Base-by-base conservation (phyloP, 1,284 basidiomycete genomes). In the Polyporus tsugae region DNA sequence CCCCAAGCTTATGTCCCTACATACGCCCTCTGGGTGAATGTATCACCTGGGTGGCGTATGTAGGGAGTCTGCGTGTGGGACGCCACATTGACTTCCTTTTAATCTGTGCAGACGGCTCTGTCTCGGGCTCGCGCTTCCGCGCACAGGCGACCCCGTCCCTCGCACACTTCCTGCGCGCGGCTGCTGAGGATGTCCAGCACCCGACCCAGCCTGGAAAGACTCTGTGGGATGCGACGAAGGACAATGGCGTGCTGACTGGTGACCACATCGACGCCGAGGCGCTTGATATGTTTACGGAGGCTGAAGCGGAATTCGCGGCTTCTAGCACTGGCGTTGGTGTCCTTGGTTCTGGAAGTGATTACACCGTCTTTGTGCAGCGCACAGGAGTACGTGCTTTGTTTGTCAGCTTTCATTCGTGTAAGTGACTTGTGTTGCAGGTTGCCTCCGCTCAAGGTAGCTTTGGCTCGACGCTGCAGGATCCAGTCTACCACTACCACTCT, bases 401-500 rank as follows among this genome's bases (percentile, higher is more conserved):
- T 33, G 17, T 57, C 10, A 35, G 44, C 25, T 42, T 60, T 55
- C n/a, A 60, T 33, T 17, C 22, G 49, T 41, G 10, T 15, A 22
- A 35, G 33, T 49, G 42, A 62, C 25, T 29, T 49, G 41, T 22
- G 2, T n/a, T 55, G 53, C 60, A 87, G 86, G 79, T 87, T 60
- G 81, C 88, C 41, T 85, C 86, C 66, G 76, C 80, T 13, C 80
- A 88, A 72, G 79, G 83, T 59, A 87, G 86, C 2, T 90, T 90
- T 73, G 72, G 76, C 6, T 78, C 79, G 19, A 83, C 83, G 42
- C 74, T 77, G n/a, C 80, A 80, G 64, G 91, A 92, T 73, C 82
- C 92, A 1, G 89, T 91, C 3, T 93, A 92, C 73, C 91, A 93
- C 76, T 93, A 93, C 75, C 89, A 91, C 78, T 91, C 90, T 10